Percentiles rank a stretch among this genome's conserved stretches.
Evolutionary conservation across 108 stramenopile species (phyloP).

Genomic region (Cyclotella kingstonii): DNA sequence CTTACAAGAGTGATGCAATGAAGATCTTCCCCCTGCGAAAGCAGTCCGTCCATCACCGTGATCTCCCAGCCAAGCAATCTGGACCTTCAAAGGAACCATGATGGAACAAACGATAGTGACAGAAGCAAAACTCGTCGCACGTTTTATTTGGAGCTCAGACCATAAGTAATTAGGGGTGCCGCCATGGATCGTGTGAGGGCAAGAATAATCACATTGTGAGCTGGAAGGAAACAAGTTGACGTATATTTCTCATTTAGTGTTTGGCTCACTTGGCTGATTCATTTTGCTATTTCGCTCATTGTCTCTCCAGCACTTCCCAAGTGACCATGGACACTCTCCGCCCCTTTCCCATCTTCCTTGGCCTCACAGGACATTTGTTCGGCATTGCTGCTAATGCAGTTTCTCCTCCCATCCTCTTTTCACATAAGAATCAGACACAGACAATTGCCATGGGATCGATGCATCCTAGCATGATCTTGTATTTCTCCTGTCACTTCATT

Average conservation of each 20-base stretch:
- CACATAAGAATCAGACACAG: conserved; percentile 61
- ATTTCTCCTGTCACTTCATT: conserved; percentile 81
- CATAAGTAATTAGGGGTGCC: conserved; percentile 34
- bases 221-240: not conserved
- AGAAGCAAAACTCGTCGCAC: conserved; percentile 20
- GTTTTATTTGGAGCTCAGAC: conserved; percentile 32
- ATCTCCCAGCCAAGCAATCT: conserved; percentile 7
- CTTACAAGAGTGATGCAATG: no score
- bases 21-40: conserved; percentile 1
- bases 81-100: not conserved
- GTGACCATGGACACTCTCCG: conserved; percentile 74
- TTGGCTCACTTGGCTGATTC: not conserved
- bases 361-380: conserved; percentile 61
- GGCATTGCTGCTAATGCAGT: conserved; percentile 78
- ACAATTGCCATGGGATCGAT: conserved; percentile 74
- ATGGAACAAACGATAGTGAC: conserved; percentile 1
- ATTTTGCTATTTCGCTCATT: not conserved
- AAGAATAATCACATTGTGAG: conserved; percentile 34
- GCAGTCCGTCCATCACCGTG: not conserved
- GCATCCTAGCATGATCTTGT: conserved; percentile 81
- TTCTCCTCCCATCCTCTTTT: conserved; percentile 54
- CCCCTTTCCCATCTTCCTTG: conserved; percentile 69
- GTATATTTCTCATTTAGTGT: not conserved
- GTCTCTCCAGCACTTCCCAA: conserved; percentile 35
- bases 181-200: conserved; percentile 42